These are phyloP conservation scores for Mycena rosella DNA, from an alignment of 768 basidiomycete genomes.

Conservation along the genomic window DNA sequence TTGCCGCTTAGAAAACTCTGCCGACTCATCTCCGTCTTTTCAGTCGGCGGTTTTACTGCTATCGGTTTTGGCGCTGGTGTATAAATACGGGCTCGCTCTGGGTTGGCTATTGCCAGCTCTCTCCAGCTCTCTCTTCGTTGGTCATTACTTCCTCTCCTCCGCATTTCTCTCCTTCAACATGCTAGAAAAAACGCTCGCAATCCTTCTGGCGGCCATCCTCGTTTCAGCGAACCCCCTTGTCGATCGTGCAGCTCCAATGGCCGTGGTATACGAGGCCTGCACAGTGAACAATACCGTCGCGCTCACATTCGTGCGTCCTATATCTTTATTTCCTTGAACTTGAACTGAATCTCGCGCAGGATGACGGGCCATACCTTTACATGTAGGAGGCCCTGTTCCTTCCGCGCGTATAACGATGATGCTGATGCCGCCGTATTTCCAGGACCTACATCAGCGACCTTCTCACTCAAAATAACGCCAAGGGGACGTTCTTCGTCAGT, in stretches of 20 bases:
- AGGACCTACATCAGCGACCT: constrained; percentile 28
- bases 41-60: neutral
- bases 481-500: constrained; percentile 50
- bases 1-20: constrained; percentile 2
- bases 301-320: constrained; percentile 34
- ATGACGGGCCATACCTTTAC: constrained; percentile 33
- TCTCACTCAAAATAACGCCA: constrained; percentile 27
- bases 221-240: neutral
- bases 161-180: neutral
- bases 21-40: constrained; percentile 6
- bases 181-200: neutral
- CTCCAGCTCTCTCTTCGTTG: no score
- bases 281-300: constrained; percentile 22
- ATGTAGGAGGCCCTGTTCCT: neutral
- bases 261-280: constrained; percentile 5
- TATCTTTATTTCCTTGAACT: neutral
- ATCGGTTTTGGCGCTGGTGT: neutral
- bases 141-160: neutral
- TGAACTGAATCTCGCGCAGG: constrained; percentile 14
- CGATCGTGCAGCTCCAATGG: neutral
- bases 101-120: neutral
- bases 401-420: neutral
- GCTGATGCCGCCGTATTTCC: neutral
- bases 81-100: constrained; percentile 1
- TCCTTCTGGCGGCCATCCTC: neutral